phyloP scores from a whole-genome alignment of 2,329 filamentous ascomycete genomes.

The Cytospora piceae region DNA sequence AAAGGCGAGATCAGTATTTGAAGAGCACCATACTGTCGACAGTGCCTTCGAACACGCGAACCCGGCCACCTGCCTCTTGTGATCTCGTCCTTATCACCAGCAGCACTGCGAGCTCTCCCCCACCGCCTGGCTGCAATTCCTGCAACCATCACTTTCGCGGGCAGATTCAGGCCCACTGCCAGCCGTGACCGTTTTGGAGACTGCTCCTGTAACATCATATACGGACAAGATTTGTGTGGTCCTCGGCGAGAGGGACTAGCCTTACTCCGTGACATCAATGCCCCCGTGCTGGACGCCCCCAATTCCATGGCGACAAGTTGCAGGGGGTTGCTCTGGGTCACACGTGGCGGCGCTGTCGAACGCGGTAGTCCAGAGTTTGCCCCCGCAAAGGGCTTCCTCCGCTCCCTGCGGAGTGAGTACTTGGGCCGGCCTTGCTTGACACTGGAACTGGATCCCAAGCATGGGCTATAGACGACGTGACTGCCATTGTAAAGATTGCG shows the following conservation, averaged over 20 bases:
- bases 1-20: background rate
- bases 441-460: conserved; percentile 30
- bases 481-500: conserved; percentile 16
- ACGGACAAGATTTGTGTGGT: conserved; percentile 31
- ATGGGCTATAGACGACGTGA: background rate
- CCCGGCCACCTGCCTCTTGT: conserved; percentile 23
- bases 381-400: conserved; percentile 32
- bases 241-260: conserved; percentile 35
- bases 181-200: background rate
- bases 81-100: background rate
- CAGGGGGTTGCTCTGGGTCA: conserved; percentile 32
- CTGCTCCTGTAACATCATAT: background rate
- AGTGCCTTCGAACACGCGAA: conserved; percentile 13
- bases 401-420: conserved; percentile 31
- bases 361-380: conserved; percentile 29
- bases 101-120: background rate
- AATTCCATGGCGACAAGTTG: conserved; percentile 32
- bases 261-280: conserved; percentile 33
- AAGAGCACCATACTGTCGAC: background rate
- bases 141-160: background rate
- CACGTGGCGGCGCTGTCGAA: conserved; percentile 25
- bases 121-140: background rate
- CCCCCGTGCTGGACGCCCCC: conserved; percentile 20
- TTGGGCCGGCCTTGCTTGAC: conserved; percentile 28
- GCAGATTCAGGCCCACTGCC: background rate